Conservation (phyloP, 1,284 basidiomycete genomes). For the Rhizopogon parksii region DNA sequence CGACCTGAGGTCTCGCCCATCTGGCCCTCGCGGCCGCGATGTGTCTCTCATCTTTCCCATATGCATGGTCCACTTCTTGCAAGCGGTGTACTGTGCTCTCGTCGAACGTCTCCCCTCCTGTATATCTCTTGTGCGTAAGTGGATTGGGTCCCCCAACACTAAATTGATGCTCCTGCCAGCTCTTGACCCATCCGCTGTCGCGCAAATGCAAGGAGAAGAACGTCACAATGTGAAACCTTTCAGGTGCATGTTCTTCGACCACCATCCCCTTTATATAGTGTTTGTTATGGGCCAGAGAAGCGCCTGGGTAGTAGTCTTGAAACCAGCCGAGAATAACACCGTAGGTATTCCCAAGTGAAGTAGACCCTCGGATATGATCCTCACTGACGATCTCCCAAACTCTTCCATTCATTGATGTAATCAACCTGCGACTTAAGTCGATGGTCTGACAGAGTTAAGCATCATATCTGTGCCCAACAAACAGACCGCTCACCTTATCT, state of each 20-base stretch:
- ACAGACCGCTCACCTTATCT: too few species aligned
- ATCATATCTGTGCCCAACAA: too few species aligned
- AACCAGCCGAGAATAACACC: constrained; percentile 8
- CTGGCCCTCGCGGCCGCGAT: too few species aligned
- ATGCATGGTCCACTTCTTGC: too few species aligned
- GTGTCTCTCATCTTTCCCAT: too few species aligned
- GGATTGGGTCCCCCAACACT: neutral
- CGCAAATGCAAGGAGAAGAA: neutral
- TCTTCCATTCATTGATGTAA: neutral
- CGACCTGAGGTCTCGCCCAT: too few species aligned
- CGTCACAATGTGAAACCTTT: constrained; percentile 6
- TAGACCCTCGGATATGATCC: too few species aligned
- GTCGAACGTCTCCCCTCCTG: too few species aligned
- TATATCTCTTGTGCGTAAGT: neutral
- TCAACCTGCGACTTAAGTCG: too few species aligned
- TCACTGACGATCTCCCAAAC: neutral
- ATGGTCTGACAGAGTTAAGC: too few species aligned
- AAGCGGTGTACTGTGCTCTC: too few species aligned
- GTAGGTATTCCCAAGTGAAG: neutral
- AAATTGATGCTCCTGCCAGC: neutral
- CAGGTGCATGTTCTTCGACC: constrained; percentile 7
- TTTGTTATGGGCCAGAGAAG: constrained; percentile 6
- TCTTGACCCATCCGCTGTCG: neutral
- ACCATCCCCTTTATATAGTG: constrained; percentile 9
- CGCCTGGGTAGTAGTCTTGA: constrained; percentile 8